phyloP scores from a whole-genome alignment of 2,329 filamentous ascomycete species.

The Colletotrichum theobromicola region DNA sequence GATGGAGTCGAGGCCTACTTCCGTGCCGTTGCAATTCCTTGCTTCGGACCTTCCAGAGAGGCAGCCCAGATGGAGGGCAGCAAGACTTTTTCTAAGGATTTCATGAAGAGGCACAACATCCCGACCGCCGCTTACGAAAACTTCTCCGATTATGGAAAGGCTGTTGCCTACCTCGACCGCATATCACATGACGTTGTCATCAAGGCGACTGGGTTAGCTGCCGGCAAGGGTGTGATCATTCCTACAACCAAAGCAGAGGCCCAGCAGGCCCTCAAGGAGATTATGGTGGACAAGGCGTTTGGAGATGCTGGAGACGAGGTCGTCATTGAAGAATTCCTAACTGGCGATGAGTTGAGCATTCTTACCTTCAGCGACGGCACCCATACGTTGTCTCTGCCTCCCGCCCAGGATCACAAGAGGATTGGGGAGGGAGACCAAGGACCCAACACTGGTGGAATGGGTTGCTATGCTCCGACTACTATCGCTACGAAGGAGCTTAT shows the following conservation, averaged over 20 bases:
- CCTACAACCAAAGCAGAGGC: constrained; percentile 60
- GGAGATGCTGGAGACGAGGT: constrained; percentile 71
- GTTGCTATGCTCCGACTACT: constrained; percentile 71
- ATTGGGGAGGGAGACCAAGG: constrained; percentile 72
- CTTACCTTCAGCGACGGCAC: constrained; percentile 72
- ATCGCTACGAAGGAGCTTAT: constrained; percentile 58
- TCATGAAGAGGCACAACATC: constrained; percentile 76
- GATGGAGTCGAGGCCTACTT: constrained; percentile 78
- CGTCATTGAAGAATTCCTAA: constrained; percentile 75
- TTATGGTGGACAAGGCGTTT: constrained; percentile 73
- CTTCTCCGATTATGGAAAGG: constrained; percentile 66
- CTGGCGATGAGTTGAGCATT: constrained; percentile 73
- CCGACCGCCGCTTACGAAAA: constrained; percentile 76
- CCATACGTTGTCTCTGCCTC: constrained; percentile 67
- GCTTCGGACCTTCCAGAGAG: constrained; percentile 72
- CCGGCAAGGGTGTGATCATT: constrained; percentile 67
- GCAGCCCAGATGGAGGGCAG: constrained; percentile 79
- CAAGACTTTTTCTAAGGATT: constrained; percentile 80
- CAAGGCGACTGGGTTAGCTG: constrained; percentile 77
- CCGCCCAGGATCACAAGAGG: constrained; percentile 77
- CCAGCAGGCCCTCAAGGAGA: constrained; percentile 65
- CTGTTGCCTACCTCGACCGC: constrained; percentile 65
- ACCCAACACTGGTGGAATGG: constrained; percentile 79
- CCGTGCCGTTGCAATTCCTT: constrained; percentile 60
- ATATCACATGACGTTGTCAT: constrained; percentile 69